A percentile compares a stretch with the other conserved stretches of the same genome.
phyloP scores from a whole-genome alignment of 139 green algal genomes.

The Coelastrella sp. region DNA sequence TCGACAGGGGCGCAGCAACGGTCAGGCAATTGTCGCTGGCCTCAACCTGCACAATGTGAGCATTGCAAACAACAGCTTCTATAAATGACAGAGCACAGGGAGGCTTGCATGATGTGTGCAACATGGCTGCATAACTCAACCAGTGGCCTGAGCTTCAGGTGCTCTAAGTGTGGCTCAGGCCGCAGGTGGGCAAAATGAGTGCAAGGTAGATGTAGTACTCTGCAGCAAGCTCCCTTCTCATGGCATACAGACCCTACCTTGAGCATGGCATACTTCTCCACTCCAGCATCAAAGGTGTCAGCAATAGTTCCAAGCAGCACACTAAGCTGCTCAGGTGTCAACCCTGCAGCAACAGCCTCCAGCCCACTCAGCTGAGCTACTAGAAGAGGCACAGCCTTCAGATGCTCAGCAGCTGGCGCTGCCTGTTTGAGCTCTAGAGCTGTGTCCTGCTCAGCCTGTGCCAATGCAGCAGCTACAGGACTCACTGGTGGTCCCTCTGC shows the following conservation, averaged over 20 bases:
- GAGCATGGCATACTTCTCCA: constrained; percentile 47
- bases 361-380: constrained; percentile 24
- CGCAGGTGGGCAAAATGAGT: too few species aligned
- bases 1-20: constrained; percentile 5
- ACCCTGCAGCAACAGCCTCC: background rate
- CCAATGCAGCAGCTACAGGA: background rate
- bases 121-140: too few species aligned
- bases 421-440: constrained; percentile 9
- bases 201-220: background rate
- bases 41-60: constrained; percentile 28
- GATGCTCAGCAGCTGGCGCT: background rate
- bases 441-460: background rate
- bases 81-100: background rate
- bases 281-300: constrained; percentile 29
- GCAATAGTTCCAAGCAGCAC: constrained; percentile 26
- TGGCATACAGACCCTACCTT: constrained; percentile 7
- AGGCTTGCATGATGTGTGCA: background rate
- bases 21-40: constrained; percentile 17
- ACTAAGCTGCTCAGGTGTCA: constrained; percentile 12
- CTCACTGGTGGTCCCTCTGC: background rate
- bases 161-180: too few species aligned
- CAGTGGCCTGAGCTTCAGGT: too few species aligned
- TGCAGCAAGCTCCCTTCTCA: background rate
- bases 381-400: constrained; percentile 3
- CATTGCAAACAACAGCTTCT: background rate